These are phyloP conservation scores for Phyllosticta citrichinensis DNA, from an alignment of 2,329 filamentous ascomycete species.

Conservation along the genomic window DNA sequence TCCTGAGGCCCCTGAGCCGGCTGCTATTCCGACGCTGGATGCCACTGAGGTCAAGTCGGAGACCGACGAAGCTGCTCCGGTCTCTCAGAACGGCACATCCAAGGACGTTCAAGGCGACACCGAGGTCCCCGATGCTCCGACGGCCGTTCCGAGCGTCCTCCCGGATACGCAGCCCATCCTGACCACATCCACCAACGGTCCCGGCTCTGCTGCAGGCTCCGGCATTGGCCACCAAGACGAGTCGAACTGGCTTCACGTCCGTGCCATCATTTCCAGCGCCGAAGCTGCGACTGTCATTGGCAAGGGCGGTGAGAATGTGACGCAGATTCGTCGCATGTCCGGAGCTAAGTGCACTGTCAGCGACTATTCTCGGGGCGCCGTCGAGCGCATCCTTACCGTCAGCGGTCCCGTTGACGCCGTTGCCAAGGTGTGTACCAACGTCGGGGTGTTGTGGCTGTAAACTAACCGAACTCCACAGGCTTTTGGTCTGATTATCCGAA, in stretches of 20 bases:
- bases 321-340: conserved; percentile 87
- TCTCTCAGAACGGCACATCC: conserved; percentile 29
- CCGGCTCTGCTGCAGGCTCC: conserved; percentile 29
- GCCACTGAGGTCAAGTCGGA: conserved; percentile 31
- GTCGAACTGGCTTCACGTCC: conserved; percentile 91
- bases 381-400: conserved; percentile 94
- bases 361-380: conserved; percentile 93
- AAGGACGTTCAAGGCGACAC: conserved; percentile 59
- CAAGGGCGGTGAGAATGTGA: conserved; percentile 97
- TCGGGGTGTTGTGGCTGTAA: conserved; percentile 16
- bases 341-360: conserved; percentile 98
- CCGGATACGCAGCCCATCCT: conserved; percentile 49
- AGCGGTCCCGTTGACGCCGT: conserved; percentile 94
- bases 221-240: conserved; percentile 62
- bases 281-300: conserved; percentile 97
- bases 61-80: background rate
- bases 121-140: conserved; percentile 54
- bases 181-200: conserved; percentile 46
- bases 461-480: conserved; percentile 48
- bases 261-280: conserved; percentile 91
- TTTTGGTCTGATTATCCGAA: conserved; percentile 95
- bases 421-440: conserved; percentile 60
- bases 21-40: background rate
- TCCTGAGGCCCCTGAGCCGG: conserved; percentile 3
- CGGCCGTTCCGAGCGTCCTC: conserved; percentile 37